Evolutionary conservation across 352 stramenopile genomes (phyloP), one percentile per base, ranked within the genome.

Genomic region (Aphanomyces euteiches): DNA sequence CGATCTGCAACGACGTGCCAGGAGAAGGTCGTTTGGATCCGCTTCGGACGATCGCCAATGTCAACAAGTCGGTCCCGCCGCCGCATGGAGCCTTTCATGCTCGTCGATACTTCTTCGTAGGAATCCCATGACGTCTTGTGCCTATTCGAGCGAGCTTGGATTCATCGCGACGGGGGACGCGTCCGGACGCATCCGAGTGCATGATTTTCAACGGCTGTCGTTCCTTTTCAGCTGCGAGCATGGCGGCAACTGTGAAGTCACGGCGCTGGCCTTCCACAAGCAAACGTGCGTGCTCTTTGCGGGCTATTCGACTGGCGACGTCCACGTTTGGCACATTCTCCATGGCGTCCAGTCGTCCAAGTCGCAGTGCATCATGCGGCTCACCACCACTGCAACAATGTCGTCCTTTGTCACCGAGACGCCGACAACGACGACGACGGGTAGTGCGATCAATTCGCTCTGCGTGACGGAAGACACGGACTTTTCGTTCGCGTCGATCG

Each of bases 81-180:
- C 15, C 47, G n/a, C n/a, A n/a, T n/a, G n/a, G n/a, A n/a, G n/a
- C n/a, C n/a, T n/a, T n/a, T n/a, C 19, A 57, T n/a, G 56, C 13
- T 17, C 13, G 5, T 7, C n/a, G 21, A n/a, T 10, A 36, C 45
- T 41, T 5, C 4, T 63, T 13, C 5, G 15, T 17, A 70, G 64
- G 3, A 50, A 74, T 1, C 80, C 74, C 50, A 91, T 91, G 69
- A 87, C 80, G 0, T 77, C 79, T 10, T 85, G 79, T 45, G 67
- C 79, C 7, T 91, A 81, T 47, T 88, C 80, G 3, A 68, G 71
- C 0, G 67, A 72, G 17, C 56, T 70, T 0, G 72, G 79, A 12
- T 75, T 90, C 19, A 67, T 91, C 13, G 83, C 80, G 4, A 90
- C 83, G 13, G 83, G 78, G 1, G 83, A 91, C 56, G 78, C 86